These are phyloP conservation scores for Neodidymelliopsis sp. DNA, from an alignment of 2,329 filamentous ascomycete genomes.

Conservation along the genomic window DNA sequence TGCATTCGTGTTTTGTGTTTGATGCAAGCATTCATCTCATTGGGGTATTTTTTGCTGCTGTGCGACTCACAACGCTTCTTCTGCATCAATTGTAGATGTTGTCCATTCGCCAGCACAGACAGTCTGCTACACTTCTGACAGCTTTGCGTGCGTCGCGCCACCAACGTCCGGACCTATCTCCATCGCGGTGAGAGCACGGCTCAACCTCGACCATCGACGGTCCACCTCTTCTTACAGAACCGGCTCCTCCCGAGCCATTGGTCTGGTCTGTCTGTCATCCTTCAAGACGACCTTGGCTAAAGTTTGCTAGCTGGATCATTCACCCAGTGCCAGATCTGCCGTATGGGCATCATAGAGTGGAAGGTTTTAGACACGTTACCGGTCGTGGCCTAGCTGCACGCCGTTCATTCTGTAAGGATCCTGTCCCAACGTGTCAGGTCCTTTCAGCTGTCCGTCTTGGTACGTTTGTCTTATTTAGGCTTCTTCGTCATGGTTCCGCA, in stretches of 20 bases:
- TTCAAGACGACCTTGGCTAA: background rate
- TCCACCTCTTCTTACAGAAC: background rate
- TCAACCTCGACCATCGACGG: constrained; percentile 1
- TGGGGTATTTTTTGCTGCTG: constrained; percentile 9
- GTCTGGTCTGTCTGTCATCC: background rate
- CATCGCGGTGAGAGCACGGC: background rate
- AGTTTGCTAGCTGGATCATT: constrained; percentile 13
- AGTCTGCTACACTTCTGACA: background rate
- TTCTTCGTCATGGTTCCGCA: constrained; percentile 29
- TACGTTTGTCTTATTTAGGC: constrained; percentile 31
- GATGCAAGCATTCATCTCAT: too few species aligned
- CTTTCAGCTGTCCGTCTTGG: constrained; percentile 17
- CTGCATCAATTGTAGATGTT: constrained; percentile 11
- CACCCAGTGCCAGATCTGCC: constrained; percentile 10
- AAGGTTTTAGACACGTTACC: constrained; percentile 8
- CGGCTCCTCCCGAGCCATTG: constrained; percentile 15
- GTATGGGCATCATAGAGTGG: constrained; percentile 13
- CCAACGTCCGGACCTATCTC: constrained; percentile 4
- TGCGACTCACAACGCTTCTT: constrained; percentile 10
- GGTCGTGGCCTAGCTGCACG: constrained; percentile 13
- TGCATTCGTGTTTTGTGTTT: constrained; percentile 10
- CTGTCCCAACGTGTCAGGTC: constrained; percentile 4
- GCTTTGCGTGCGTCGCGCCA: constrained; percentile 2
- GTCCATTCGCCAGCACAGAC: constrained; percentile 9
- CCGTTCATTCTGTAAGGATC: constrained; percentile 1